phyloP scores from a whole-genome alignment of 73 alveolate genomes.

The Vitrella brassicaformis region DNA sequence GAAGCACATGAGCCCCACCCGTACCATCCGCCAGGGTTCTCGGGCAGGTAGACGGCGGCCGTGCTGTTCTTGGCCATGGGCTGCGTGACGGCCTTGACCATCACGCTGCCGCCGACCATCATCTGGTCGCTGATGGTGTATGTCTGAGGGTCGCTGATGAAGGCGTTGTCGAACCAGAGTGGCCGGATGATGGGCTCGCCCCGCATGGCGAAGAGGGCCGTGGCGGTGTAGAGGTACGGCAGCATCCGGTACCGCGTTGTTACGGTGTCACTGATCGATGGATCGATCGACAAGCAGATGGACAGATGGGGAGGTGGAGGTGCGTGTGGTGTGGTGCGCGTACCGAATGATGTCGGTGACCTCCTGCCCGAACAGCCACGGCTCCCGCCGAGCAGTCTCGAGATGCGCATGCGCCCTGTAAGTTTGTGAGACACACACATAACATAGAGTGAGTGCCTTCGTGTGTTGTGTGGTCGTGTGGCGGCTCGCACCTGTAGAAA shows the following conservation, averaged over 20 bases:
- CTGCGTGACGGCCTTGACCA: neutral
- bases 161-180: neutral
- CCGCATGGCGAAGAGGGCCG: neutral
- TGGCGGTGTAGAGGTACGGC: neutral
- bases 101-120: neutral
- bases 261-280: no score
- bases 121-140: neutral
- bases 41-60: neutral
- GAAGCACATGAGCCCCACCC: neutral
- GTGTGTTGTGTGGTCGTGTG: no score
- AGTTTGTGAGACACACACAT: no score
- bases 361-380: slow-evolving; percentile 67
- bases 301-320: no score
- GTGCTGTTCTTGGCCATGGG: neutral
- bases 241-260: neutral
- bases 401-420: slow-evolving; percentile 86
- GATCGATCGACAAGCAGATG: no score
- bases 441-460: no score
- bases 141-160: neutral
- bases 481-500: slow-evolving; percentile 72
- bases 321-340: slow-evolving; percentile 16
- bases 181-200: slow-evolving; percentile 9
- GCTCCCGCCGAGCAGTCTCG: slow-evolving; percentile 82
- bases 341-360: slow-evolving; percentile 38
- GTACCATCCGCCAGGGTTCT: neutral